Evolutionary conservation across 2,329 filamentous ascomycete genomes (phyloP).

Genomic region (Ophiostoma ips): DNA sequence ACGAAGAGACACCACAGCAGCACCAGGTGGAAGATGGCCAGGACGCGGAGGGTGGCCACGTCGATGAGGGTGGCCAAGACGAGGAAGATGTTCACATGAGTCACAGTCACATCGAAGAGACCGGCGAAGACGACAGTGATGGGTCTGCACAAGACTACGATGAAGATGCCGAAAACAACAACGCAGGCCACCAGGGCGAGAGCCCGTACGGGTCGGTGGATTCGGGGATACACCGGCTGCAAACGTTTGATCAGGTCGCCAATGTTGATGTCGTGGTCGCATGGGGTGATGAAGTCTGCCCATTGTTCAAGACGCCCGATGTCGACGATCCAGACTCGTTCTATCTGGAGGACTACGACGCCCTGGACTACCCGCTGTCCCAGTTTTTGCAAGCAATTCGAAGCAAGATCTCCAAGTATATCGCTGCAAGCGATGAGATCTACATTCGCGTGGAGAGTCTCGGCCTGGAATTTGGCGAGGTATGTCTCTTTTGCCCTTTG

Average conservation of each 20-base stretch:
- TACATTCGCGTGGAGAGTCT: conserved; percentile 38
- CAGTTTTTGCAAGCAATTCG: conserved; percentile 31
- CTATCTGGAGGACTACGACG: conserved; percentile 31
- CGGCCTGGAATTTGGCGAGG: conserved; percentile 38
- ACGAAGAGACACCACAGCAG: conserved; percentile 2
- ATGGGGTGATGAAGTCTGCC: conserved; percentile 21
- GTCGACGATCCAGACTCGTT: conserved; percentile 26
- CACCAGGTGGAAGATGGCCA: not conserved
- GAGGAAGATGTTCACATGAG: too few relatives aligned
- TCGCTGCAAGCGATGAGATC: conserved; percentile 32
- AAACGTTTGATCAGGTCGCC: not conserved
- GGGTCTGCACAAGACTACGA: conserved; percentile 4
- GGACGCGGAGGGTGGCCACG: not conserved
- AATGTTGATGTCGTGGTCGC: conserved; percentile 19
- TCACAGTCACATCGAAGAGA: too few relatives aligned
- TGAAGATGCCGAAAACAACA: not conserved
- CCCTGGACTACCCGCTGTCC: conserved; percentile 31
- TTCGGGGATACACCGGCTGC: conserved; percentile 7
- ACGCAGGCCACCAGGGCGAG: conserved; percentile 14
- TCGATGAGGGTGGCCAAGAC: not conserved
- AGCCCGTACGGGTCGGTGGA: conserved; percentile 5
- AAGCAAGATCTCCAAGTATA: conserved; percentile 30
- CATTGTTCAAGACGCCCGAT: conserved; percentile 21
- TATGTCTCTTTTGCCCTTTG: conserved; percentile 17
- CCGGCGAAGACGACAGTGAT: not conserved